phyloP scores from a whole-genome alignment of 495 filamentous ascomycete species.

The Penicillium macrosclerotiorum region DNA sequence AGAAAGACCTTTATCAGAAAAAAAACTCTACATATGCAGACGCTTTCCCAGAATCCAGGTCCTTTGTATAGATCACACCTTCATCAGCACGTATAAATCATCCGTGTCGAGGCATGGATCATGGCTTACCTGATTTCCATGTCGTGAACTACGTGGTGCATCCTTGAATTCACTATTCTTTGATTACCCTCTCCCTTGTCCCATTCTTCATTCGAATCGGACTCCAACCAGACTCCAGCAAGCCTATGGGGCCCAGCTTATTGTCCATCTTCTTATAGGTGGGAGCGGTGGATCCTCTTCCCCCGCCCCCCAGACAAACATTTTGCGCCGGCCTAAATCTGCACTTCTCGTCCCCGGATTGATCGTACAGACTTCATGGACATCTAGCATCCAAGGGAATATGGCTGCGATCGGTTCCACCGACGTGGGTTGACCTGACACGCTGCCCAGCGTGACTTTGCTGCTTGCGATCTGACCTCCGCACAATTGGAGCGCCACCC shows the following conservation, averaged over 20 bases:
- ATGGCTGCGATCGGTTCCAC: slow-evolving; percentile 1
- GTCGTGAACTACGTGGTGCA: no score
- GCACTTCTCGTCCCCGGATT: neutral
- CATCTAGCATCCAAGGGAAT: neutral
- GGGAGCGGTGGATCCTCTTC: slow-evolving; percentile 18
- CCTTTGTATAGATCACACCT: no score
- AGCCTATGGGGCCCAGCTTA: slow-evolving; percentile 9
- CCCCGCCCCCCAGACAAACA: slow-evolving; percentile 10
- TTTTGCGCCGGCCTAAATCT: slow-evolving; percentile 3
- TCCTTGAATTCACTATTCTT: no score
- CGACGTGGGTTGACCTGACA: slow-evolving; percentile 11
- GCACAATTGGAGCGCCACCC: slow-evolving; percentile 2
- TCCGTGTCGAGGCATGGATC: no score
- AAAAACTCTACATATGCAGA: neutral
- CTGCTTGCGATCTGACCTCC: slow-evolving; percentile 2
- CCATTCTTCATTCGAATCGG: no score
- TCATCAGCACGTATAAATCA: no score
- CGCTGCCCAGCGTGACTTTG: neutral
- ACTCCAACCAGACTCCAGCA: no score
- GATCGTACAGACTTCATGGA: neutral
- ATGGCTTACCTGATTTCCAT: no score
- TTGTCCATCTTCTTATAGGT: slow-evolving; percentile 18
- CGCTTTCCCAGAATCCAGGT: no score
- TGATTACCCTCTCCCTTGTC: no score
- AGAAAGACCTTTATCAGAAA: no score